phyloP scores from a whole-genome alignment of 2,329 filamentous ascomycete genomes.

The Byssoonygena ceratinophila region DNA sequence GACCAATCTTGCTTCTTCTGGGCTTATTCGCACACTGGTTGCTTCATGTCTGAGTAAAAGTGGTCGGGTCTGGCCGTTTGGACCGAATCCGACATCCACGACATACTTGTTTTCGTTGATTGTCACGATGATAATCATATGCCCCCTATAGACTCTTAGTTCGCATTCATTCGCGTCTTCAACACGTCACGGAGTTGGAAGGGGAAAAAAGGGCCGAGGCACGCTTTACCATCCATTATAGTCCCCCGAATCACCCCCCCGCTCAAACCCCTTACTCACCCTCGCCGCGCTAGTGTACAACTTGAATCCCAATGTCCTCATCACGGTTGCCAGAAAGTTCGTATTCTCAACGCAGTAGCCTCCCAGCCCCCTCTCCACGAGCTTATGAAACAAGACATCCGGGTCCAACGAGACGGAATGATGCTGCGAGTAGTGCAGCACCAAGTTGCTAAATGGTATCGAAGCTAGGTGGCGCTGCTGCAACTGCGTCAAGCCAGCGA shows the following conservation, averaged over 20 bases:
- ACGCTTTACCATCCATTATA: slow-evolving; percentile 44
- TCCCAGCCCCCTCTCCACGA: slow-evolving; percentile 42
- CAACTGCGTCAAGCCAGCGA: slow-evolving; percentile 26
- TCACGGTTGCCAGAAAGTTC: slow-evolving; percentile 41
- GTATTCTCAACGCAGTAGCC: slow-evolving; percentile 56
- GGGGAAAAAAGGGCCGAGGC: too few relatives aligned
- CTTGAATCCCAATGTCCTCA: slow-evolving; percentile 43
- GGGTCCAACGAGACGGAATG: slow-evolving; percentile 42
- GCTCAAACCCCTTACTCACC: slow-evolving; percentile 29
- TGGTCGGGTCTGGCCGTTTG: slow-evolving; percentile 49
- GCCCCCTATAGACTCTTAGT: slow-evolving; percentile 28
- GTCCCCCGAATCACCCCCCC: slow-evolving; percentile 27
- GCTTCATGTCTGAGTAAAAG: slow-evolving; percentile 42
- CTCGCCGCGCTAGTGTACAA: slow-evolving; percentile 49
- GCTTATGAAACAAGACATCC: slow-evolving; percentile 43
- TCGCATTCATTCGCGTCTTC: not conserved
- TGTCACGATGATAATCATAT: slow-evolving; percentile 53
- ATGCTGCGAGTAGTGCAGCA: slow-evolving; percentile 45
- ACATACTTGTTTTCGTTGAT: slow-evolving; percentile 40
- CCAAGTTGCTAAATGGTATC: slow-evolving; percentile 49
- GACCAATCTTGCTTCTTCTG: slow-evolving; percentile 47
- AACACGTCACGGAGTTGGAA: too few relatives aligned
- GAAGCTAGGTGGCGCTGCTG: slow-evolving; percentile 38
- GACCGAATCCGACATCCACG: slow-evolving; percentile 55
- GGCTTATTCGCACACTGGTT: slow-evolving; percentile 39